These are phyloP conservation scores for Macrolepiota fuliginosa DNA, from an alignment of 768 basidiomycete genomes.

Conservation along the genomic window DNA sequence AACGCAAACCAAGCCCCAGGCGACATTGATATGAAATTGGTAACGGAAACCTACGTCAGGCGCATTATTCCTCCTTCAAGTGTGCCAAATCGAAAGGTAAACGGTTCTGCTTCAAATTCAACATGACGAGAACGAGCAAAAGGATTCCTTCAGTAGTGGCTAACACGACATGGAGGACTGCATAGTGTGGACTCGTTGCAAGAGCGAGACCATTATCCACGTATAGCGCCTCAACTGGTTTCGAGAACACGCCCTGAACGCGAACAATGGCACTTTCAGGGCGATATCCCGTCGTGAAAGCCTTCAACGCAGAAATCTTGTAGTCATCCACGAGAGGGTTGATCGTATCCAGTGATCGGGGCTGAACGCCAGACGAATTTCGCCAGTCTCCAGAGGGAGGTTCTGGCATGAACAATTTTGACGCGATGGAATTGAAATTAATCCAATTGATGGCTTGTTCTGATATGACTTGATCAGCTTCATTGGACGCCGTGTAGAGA, in stretches of 20 bases:
- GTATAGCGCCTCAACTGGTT: neutral
- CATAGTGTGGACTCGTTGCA: neutral
- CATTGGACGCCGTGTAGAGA: neutral
- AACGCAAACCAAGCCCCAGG: neutral
- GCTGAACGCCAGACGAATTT: neutral
- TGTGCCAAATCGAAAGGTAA: neutral
- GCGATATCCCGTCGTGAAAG: neutral
- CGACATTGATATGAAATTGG: neutral
- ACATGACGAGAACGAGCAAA: neutral
- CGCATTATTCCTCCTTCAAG: neutral
- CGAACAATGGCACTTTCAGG: neutral
- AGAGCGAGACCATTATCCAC: neutral
- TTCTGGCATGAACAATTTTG: conserved; percentile 2
- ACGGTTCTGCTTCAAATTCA: conserved; percentile 1
- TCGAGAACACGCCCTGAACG: conserved; percentile 2
- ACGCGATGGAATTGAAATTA: neutral
- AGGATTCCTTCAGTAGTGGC: neutral
- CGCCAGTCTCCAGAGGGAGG: neutral
- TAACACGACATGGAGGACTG: neutral
- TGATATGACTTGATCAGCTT: neutral
- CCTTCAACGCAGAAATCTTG: neutral
- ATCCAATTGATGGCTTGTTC: neutral
- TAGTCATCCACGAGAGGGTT: neutral
- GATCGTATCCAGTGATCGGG: neutral
- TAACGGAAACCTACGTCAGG: neutral